These are phyloP conservation scores for Pterocarpus macrocarpus DNA, from an alignment of 306 rosid genomes.

Conservation along the genomic window DNA sequence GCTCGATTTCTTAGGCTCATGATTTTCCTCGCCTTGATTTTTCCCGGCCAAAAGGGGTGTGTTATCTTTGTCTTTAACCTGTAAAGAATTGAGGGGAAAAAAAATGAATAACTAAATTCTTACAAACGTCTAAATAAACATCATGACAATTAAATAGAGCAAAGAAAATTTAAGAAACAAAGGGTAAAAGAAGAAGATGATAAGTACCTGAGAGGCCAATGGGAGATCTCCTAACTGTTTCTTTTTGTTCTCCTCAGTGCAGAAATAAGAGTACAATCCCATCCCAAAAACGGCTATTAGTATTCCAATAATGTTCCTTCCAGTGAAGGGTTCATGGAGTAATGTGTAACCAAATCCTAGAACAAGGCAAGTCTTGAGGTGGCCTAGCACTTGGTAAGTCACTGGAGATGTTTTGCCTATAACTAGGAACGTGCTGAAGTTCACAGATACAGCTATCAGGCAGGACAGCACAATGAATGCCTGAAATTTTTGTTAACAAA, in stretches of 20 bases:
- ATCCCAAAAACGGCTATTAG: constrained; percentile 80
- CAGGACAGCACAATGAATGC: constrained; percentile 86
- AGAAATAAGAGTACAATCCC: constrained; percentile 94
- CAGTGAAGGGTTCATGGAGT: constrained; percentile 94
- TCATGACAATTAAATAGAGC: not conserved
- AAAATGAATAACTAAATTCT: constrained; percentile 17
- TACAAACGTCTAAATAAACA: not conserved
- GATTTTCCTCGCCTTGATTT: constrained; percentile 73
- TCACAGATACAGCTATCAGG: constrained; percentile 91
- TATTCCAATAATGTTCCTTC: constrained; percentile 88
- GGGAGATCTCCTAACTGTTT: constrained; percentile 72
- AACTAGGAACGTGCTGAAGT: constrained; percentile 95
- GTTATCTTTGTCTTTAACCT: constrained; percentile 78
- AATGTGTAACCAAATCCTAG: constrained; percentile 95
- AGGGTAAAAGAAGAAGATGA: not conserved
- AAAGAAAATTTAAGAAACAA: not conserved
- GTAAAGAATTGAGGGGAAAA: constrained; percentile 12
- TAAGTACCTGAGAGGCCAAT: constrained; percentile 69
- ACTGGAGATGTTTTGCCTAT: constrained; percentile 99
- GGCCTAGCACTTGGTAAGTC: constrained; percentile 96
- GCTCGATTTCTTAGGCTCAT: constrained; percentile 74
- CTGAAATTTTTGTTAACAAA: constrained; percentile 53
- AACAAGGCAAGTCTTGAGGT: constrained; percentile 96
- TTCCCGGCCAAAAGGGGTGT: constrained; percentile 71
- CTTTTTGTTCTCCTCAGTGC: constrained; percentile 84